A percentile compares a stretch with the other conserved stretches of the same genome.
Evolutionary conservation across 2,329 filamentous ascomycete genomes (phyloP).

Genomic region (Thermothelomyces thermophilus): DNA sequence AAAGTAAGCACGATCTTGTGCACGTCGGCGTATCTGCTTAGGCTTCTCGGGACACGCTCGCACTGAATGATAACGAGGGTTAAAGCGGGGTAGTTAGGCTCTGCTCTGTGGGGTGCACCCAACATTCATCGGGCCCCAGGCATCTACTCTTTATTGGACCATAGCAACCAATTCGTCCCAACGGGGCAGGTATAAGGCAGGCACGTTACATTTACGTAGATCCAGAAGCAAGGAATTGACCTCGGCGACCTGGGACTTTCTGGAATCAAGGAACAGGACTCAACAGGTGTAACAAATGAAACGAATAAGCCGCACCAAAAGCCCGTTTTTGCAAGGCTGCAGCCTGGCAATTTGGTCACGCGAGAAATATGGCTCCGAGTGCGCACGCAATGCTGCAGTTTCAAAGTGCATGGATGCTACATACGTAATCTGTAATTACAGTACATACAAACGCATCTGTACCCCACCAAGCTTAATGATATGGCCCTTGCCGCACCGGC

Average conservation of each 20-base stretch:
- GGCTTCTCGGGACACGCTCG: no score
- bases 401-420: no score
- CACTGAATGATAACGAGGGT: no score
- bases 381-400: neutral
- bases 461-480: no score
- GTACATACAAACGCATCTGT: no score
- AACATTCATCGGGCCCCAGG: neutral
- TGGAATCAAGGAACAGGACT: constrained; percentile 3
- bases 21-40: no score
- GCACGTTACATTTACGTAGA: neutral
- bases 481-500: no score
- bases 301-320: neutral
- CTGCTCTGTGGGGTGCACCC: neutral
- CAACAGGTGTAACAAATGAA: neutral
- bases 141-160: neutral
- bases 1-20: no score
- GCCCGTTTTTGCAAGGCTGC: neutral
- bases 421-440: no score
- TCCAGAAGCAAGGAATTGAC: neutral
- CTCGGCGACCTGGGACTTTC: no score
- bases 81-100: no score
- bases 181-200: constrained; percentile 1
- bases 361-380: neutral
- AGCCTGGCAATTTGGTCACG: neutral
- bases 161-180: constrained; percentile 3